Evolutionary conservation across 345 rosid genomes (phyloP), one percentile per base, ranked within the genome.

Genomic region (Melaleuca quinquenervia): DNA sequence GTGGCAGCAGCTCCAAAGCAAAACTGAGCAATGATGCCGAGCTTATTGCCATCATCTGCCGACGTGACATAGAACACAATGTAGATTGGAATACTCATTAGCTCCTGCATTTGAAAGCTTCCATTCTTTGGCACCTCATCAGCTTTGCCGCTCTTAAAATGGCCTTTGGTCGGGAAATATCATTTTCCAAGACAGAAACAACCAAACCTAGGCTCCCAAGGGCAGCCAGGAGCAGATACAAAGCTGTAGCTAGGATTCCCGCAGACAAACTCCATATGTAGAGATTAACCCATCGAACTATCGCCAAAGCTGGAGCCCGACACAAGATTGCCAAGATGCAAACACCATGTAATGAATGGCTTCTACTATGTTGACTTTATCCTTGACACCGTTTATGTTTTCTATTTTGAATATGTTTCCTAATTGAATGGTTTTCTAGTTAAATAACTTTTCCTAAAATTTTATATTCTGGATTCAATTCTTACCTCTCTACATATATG

Each of bases 11-110:
- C 84, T 76, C 86, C 86, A 62, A 82, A 87, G n/a, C 62, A 64
- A 58, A 84, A 50, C 84, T 84, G 52, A 76, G 84, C 48, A 29
- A 84, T 5, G 26, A 36, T 12, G 27, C 54, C 82, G 14, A 87
- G 88, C 27, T 78, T 56, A 44, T 84, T 70, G 32, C 84, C 88
- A 29, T 87, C 88, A 58, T 84, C 88, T 5, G 74, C 51, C 16
- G 50, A 3, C 15, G 55, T 84, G 32, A 84, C 82, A 52, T 84
- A 82, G 86, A 84, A 58, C 62, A 84, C 18, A 15, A 84, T n/a
- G 24, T 80, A 84, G 86, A 80, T 82, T 9, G 88, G 84, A 52
- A 60, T 52, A 50, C 86, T 82, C 54, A 87, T 18, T 44, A 45
- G 76, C 18, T 27, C 15, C 29, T 56, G 32, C 82, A 87, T 58